Base-by-base conservation (phyloP, 192 early-diverging fungal species). In the Coemansia furcata region DNA sequence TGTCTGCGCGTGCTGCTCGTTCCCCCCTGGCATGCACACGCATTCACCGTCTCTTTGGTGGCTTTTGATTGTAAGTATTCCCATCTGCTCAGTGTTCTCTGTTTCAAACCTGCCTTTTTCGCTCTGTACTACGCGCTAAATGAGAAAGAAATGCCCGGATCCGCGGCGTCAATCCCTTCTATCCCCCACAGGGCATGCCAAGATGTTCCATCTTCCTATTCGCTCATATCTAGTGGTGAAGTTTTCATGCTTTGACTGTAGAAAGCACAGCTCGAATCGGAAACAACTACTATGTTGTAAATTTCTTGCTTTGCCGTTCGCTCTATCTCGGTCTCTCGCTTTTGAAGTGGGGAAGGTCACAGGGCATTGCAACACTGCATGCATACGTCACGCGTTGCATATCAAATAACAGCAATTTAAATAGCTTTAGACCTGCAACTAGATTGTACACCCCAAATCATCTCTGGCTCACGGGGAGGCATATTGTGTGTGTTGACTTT, bases 301-400 rank as follows among this genome's bases (percentile, higher is more conserved):
- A 49, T 14, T 54, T 10, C 26, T 4, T 54, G 29, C 29, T 21
- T 54, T 33, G 54, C 17, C 35, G 32, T 19, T 32, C 17, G 10
- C 50, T 29, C 29, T 55, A 12, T 33, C 30, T 57, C 54, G 54
- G 54, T 57, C 54, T 57, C 30, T 3, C 54, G 8, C 30, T 54
- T 54, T 32, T 26, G 23, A 30, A 29, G 29, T 29, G 52, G 52
- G 54, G 46, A n/a, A 49, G 19, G 54, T 57, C 54, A 57, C 35
- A 32, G 6, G 54, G 30, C 26, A 30, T 29, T 14, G 54, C 54
- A 14, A 30, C 21, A 54, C 50, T 54, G 50, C 54, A 33, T 57
- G 30, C 54, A 57, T 57, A 57, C 54, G 54, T 57, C 54, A 57
- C 54, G 23, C 54, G 26, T 10, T 14, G 29, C 54, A 57, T n/a